Evolutionary conservation across 2,329 filamentous ascomycete species (phyloP).

Genomic region (Helicocarpus griseus): DNA sequence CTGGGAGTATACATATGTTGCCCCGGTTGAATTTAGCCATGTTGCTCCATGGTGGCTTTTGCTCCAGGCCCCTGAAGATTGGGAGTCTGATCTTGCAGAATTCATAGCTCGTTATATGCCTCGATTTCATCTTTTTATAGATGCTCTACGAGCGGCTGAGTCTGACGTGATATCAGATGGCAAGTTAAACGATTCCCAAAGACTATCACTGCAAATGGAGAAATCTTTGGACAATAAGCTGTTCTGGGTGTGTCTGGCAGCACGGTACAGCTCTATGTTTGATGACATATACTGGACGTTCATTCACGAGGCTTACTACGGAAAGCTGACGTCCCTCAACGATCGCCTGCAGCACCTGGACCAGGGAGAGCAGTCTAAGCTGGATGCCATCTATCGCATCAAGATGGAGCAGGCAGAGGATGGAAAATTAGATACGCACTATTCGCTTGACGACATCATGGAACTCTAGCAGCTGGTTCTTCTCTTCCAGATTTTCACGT

Average conservation of each 20-base stretch:
- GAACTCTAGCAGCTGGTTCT: slow-evolving; percentile 8
- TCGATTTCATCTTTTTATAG: slow-evolving; percentile 17
- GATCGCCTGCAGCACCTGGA: slow-evolving; percentile 13
- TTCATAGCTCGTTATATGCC: slow-evolving; percentile 18
- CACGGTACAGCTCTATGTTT: slow-evolving; percentile 18
- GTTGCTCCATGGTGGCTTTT: slow-evolving; percentile 18
- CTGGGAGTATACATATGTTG: slow-evolving; percentile 21
- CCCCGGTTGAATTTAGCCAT: slow-evolving; percentile 15
- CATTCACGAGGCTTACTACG: slow-evolving; percentile 14
- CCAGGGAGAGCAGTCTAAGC: slow-evolving; percentile 6
- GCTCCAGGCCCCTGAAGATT: slow-evolving; percentile 13
- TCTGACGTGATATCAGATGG: slow-evolving; percentile 8
- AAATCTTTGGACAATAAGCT: slow-evolving; percentile 16
- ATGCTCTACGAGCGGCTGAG: slow-evolving; percentile 15
- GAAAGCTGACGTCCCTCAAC: slow-evolving; percentile 13
- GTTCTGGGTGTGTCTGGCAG: slow-evolving; percentile 20
- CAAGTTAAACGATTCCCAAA: slow-evolving; percentile 9
- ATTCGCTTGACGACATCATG: slow-evolving; percentile 9
- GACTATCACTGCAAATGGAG: slow-evolving; percentile 18
- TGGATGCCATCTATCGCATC: slow-evolving; percentile 3
- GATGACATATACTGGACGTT: slow-evolving; percentile 21
- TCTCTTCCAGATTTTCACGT: no score
- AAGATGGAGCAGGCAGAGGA: slow-evolving; percentile 11
- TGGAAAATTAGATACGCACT: slow-evolving; percentile 7
- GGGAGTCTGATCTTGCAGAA: slow-evolving; percentile 15